These are phyloP conservation scores for Quercus wislizeni DNA, from an alignment of 306 rosid species.

Conservation along the genomic window DNA sequence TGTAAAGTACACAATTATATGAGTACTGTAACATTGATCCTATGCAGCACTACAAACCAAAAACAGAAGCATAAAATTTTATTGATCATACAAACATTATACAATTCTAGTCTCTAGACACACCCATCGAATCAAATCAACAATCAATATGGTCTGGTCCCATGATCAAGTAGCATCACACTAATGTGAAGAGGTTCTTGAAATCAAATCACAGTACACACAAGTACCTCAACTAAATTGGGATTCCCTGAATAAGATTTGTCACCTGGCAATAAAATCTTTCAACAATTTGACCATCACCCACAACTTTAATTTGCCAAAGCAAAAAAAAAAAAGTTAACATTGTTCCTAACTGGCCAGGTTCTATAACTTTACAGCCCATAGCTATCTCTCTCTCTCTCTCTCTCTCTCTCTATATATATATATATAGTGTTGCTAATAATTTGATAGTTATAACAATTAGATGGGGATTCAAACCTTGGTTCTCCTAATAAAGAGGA, in stretches of 20 bases:
- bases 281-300: not conserved
- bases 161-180: not conserved
- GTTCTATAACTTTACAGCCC: too few species aligned
- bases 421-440: too few species aligned
- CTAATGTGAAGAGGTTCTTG: not conserved
- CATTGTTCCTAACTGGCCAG: too few species aligned
- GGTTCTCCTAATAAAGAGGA: too few species aligned
- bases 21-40: not conserved
- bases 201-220: not conserved
- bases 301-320: not conserved
- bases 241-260: not conserved
- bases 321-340: too few species aligned
- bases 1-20: not conserved
- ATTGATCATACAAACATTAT: not conserved
- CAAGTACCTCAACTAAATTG: not conserved
- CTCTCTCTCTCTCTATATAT: too few species aligned
- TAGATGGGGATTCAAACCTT: too few species aligned
- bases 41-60: not conserved
- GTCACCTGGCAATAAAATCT: not conserved
- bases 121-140: not conserved
- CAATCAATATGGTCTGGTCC: not conserved
- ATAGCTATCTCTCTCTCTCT: too few species aligned
- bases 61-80: not conserved
- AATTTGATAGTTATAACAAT: too few species aligned
- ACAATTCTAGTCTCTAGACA: too few species aligned